Percentiles rank a stretch among this genome's conserved stretches.
These are phyloP conservation scores for Colletotrichum noveboracense DNA, from an alignment of 2,329 filamentous ascomycete genomes.

Conservation along the genomic window DNA sequence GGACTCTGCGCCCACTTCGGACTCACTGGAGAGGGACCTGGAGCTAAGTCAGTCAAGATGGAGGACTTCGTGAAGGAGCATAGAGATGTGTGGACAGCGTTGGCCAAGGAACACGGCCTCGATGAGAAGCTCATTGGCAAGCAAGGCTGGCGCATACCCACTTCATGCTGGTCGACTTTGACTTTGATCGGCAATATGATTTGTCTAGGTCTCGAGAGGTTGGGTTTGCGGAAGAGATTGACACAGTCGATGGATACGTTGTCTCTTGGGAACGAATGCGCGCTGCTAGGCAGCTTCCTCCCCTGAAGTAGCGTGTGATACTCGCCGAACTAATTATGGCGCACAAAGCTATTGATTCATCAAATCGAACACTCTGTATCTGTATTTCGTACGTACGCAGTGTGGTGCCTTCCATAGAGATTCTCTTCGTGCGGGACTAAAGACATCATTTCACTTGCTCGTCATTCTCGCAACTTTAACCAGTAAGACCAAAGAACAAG, in stretches of 20 bases:
- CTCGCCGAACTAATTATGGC: accelerated
- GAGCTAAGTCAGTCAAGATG: background rate
- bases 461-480: background rate
- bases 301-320: background rate
- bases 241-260: slow-evolving; percentile 17
- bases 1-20: slow-evolving; percentile 19
- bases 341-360: background rate
- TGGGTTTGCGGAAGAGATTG: slow-evolving; percentile 20
- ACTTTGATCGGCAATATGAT: slow-evolving; percentile 26
- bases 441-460: background rate
- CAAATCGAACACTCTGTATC: background rate
- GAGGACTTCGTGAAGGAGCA: slow-evolving; percentile 15
- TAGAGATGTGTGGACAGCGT: slow-evolving; percentile 4
- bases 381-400: background rate
- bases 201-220: slow-evolving; percentile 10
- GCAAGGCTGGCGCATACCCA: background rate
- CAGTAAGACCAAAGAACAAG: too few relatives aligned
- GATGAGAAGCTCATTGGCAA: background rate
- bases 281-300: slow-evolving; percentile 19
- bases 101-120: slow-evolving; percentile 12
- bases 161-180: slow-evolving; percentile 22
- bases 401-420: background rate
- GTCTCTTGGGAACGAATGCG: slow-evolving; percentile 19
- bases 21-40: slow-evolving; percentile 3
- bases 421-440: accelerated